Percentiles rank a stretch among this genome's conserved stretches.
Evolutionary conservation across 768 basidiomycete species (phyloP).

Genomic region (Botryobasidium botryosum): DNA sequence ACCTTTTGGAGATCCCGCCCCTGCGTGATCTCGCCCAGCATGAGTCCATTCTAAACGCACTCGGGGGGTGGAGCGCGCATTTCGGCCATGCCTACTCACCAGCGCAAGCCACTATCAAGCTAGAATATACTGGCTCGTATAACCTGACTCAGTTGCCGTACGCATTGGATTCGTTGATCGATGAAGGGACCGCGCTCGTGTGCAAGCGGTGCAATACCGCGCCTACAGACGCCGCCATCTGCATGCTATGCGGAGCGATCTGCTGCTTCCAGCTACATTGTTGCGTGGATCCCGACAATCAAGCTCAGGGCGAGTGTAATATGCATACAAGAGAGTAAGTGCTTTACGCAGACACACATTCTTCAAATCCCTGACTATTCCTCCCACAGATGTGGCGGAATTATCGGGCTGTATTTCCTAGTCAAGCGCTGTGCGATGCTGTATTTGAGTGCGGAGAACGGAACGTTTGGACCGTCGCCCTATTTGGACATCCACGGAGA

Average conservation of each 20-base stretch:
- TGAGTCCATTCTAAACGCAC: conserved; percentile 75
- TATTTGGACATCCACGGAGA: conserved; percentile 93
- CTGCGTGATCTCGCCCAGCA: conserved; percentile 65
- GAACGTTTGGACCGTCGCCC: conserved; percentile 76
- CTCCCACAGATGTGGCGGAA: conserved; percentile 62
- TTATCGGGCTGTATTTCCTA: conserved; percentile 76
- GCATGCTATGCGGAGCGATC: conserved; percentile 73
- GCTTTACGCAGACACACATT: neutral
- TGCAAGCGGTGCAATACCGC: conserved; percentile 66
- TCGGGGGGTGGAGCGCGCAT: conserved; percentile 81
- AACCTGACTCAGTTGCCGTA: conserved; percentile 66
- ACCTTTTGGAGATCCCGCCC: conserved; percentile 59
- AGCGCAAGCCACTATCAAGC: conserved; percentile 37
- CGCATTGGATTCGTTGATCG: conserved; percentile 69
- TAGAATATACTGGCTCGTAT: conserved; percentile 76
- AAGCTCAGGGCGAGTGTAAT: conserved; percentile 77
- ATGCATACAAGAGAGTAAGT: conserved; percentile 87
- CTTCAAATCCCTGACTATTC: neutral
- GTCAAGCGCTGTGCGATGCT: conserved; percentile 83
- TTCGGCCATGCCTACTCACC: conserved; percentile 68
- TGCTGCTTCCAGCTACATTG: conserved; percentile 88
- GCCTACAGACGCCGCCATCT: conserved; percentile 77
- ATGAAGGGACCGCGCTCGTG: conserved; percentile 52
- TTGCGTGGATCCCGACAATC: conserved; percentile 52
- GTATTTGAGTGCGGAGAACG: conserved; percentile 75